Evolutionary conservation across 2,329 filamentous ascomycete genomes (phyloP), one percentile per base, ranked within the genome.

Genomic region (Phaeosphaeria sp.): DNA sequence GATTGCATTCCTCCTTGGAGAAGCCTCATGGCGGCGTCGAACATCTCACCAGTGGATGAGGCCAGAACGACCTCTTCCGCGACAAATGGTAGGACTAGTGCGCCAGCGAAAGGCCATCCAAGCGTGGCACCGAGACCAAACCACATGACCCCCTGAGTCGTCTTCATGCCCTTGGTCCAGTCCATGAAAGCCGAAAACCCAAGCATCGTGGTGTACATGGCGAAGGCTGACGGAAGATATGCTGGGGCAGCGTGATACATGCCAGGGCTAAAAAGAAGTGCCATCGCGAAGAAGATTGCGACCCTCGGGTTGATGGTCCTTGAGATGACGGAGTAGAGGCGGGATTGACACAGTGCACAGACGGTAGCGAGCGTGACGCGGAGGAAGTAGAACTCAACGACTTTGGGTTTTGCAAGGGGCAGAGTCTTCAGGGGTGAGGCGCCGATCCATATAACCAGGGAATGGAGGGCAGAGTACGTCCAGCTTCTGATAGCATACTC

Each of bases 401-500:
- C 65, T 67, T 87, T 88, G 24, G 77, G 79, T 30, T 67, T 72
- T 18, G 40, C 33, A 27, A 60, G 57, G 6, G 52, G 55, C 11
- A 68, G 51, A 1, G 58, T 20, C 9, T 80, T 69, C 18, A 77
- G 69, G 18, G 80, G 69, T 3, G 95, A 69, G 39, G 88, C 84
- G 30, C 88, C 85, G 18, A 92, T 66, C 61, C 87, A 91, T 45
- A 88, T 90, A 46, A 91, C 78, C 20, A 89, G 66, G 24, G 93
- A 91, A 78, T 99, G 94, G 1, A 97, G 79, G 5, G 83, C 86
- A 39, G 96, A 83, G 72, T 99, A 99, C 21, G 93, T 83, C 95
- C 95, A 99, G 80, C 93, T 97, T 62, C 95, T 89, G 68, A 99
- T 97, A 50, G 93, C 91, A 78, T 91, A 98, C 56, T 94, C 89